Conservation (phyloP, 208 protist genomes). For the Leishmania braziliensis region DNA sequence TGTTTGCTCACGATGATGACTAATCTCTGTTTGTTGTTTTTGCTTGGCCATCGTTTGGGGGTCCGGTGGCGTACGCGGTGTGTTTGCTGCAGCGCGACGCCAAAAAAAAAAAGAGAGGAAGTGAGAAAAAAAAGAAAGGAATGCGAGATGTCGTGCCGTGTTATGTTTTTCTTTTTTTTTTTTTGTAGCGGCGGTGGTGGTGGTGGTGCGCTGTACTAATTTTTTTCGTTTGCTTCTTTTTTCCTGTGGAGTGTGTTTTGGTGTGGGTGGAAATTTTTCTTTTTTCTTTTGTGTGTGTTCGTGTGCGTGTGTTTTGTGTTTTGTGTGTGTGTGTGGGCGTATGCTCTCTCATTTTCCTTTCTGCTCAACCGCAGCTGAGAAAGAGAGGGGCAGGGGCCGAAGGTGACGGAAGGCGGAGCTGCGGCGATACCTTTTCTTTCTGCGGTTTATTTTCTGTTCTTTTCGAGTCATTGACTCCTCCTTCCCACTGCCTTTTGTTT, state of each 20-base stretch:
- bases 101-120: too few relatives aligned
- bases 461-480: not conserved
- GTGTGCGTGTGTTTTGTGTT: not conserved
- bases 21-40: not conserved
- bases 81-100: too few relatives aligned
- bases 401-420: not conserved
- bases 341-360: slow-evolving; percentile 3
- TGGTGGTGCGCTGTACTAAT: too few relatives aligned
- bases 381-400: not conserved
- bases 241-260: too few relatives aligned
- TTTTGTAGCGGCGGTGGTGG: too few relatives aligned
- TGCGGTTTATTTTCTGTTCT: not conserved
- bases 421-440: not conserved
- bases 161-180: not conserved
- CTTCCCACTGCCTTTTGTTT: not conserved
- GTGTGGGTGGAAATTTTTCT: not conserved
- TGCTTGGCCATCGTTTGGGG: too few relatives aligned
- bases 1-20: not conserved
- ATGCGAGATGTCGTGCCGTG: not conserved
- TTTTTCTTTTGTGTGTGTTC: not conserved
- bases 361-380: not conserved
- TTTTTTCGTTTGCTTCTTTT: not conserved
- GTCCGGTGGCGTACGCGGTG: too few relatives aligned
- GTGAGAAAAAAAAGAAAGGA: not conserved
- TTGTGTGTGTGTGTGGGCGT: not conserved